Evolutionary conservation across 1,139 yeast genomes (phyloP).

Genomic region (Magnusiomyces ingens): DNA sequence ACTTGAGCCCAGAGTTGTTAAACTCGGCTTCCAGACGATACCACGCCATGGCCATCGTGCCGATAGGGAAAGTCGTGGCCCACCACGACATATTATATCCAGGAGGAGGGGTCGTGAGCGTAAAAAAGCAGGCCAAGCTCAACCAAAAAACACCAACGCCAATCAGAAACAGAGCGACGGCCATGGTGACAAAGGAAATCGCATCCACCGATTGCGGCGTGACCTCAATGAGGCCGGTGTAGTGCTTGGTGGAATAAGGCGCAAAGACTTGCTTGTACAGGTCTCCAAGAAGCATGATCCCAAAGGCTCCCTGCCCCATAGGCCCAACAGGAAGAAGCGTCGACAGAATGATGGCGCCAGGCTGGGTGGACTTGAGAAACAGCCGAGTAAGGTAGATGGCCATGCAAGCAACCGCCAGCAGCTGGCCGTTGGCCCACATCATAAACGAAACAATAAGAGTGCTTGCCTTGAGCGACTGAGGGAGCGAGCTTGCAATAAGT

Average conservation of each 20-base stretch:
- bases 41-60: slow-evolving; percentile 67
- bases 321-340: slow-evolving; percentile 60
- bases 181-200: slow-evolving; percentile 17
- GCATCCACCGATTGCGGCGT: neutral
- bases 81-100: slow-evolving; percentile 62
- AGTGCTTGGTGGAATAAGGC: neutral
- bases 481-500: slow-evolving; percentile 42
- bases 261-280: slow-evolving; percentile 19
- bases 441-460: slow-evolving; percentile 50
- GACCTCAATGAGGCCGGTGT: neutral
- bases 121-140: slow-evolving; percentile 38
- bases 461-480: slow-evolving; percentile 40
- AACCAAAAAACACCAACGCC: slow-evolving; percentile 63
- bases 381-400: slow-evolving; percentile 55
- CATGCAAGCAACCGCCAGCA: slow-evolving; percentile 51
- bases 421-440: slow-evolving; percentile 63
- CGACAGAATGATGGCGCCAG: slow-evolving; percentile 43
- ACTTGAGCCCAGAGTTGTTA: slow-evolving; percentile 49
- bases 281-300: slow-evolving; percentile 52
- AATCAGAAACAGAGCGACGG: slow-evolving; percentile 43
- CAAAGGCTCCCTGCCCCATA: slow-evolving; percentile 76
- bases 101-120: slow-evolving; percentile 34
- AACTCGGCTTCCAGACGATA: slow-evolving; percentile 42
- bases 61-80: slow-evolving; percentile 87
- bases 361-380: slow-evolving; percentile 54